Evolutionary conservation across 257 asterid species (phyloP), one percentile per base, ranked within the genome.

Genomic region (Gentiana dahurica): DNA sequence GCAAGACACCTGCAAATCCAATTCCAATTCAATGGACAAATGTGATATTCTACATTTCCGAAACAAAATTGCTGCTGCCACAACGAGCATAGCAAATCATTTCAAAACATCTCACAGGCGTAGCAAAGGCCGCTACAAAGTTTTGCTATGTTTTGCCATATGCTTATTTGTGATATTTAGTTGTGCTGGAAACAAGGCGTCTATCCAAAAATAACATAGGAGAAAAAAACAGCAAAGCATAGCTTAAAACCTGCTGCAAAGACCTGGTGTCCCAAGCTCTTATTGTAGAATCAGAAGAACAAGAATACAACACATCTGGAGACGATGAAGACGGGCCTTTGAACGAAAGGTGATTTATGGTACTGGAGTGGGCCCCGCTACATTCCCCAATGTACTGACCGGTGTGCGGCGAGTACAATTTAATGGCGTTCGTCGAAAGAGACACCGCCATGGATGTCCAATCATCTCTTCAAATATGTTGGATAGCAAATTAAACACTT

Each of bases 241-340:
- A 3, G 9, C 10, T 41, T 41, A 4, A 5, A 32, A 82, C 98
- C 97, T 87, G 95, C 59, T 78, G 83, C 62, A 73, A 83, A 51
- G 91, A 77, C 80, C 98, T 73, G 32, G 94, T 71, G 67, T 92
- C 98, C 98, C 98, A 92, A 61, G 95, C 95, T 85, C 95, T 74
- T 54, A 92, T 44, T 36, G 94, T 88, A 33, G 80, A 68, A 70
- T 92, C 98, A 5, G 93, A 81, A 9, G 98, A 88, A 68, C 89
- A 83, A 44, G 98, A 85, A 68, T 86, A 78, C 73, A 92, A 55
- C 3, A 88, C 68, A 54, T 83, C 83, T 39, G 94, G 82, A 38
- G 87, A 65, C 41, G 90, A 70, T 8, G 87, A 65, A 36, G 93
- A 70, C 8, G 89, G 78, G 4, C 86, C 83, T 4, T 70, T 59